Percentiles rank a stretch among this genome's conserved stretches.
phyloP scores from a whole-genome alignment of 768 basidiomycete genomes.

The Asterophora parasitica region DNA sequence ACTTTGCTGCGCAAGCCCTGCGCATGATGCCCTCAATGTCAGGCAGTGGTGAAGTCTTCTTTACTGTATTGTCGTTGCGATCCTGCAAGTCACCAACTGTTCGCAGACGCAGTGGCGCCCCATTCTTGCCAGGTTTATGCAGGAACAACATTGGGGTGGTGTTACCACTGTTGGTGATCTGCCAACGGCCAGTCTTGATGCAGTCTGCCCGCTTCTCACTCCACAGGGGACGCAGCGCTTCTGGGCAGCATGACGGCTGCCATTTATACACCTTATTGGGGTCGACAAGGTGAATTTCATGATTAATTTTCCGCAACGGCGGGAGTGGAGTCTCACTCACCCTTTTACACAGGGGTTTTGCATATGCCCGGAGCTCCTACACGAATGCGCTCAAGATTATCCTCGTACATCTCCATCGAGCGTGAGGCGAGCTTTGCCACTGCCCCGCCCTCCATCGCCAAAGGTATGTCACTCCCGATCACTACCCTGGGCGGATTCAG shows the following conservation, averaged over 20 bases:
- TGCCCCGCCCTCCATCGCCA: background rate
- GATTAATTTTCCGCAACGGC: slow-evolving; percentile 28
- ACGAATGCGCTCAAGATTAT: background rate
- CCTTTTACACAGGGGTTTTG: background rate
- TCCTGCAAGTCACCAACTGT: background rate
- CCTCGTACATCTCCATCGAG: background rate
- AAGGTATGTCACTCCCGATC: background rate
- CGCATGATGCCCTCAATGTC: background rate
- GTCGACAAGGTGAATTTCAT: slow-evolving; percentile 31
- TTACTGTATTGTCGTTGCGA: background rate
- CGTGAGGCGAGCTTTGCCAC: background rate
- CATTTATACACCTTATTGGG: slow-evolving; percentile 22
- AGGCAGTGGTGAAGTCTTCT: background rate
- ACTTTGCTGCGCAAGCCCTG: background rate
- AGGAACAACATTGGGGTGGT: background rate
- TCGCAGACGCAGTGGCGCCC: background rate
- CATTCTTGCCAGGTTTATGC: background rate
- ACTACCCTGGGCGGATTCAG: background rate
- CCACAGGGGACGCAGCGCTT: slow-evolving; percentile 12
- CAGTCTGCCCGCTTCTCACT: slow-evolving; percentile 8
- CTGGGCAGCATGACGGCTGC: slow-evolving; percentile 10
- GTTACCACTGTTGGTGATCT: background rate
- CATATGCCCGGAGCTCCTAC: background rate
- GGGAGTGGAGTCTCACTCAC: slow-evolving; percentile 12
- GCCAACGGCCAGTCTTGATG: slow-evolving; percentile 6